A percentile compares a stretch with the other conserved stretches of the same genome.
Evolutionary conservation across 2,329 filamentous ascomycete species (phyloP).

Genomic region (Pseudogymnoascus sp.): DNA sequence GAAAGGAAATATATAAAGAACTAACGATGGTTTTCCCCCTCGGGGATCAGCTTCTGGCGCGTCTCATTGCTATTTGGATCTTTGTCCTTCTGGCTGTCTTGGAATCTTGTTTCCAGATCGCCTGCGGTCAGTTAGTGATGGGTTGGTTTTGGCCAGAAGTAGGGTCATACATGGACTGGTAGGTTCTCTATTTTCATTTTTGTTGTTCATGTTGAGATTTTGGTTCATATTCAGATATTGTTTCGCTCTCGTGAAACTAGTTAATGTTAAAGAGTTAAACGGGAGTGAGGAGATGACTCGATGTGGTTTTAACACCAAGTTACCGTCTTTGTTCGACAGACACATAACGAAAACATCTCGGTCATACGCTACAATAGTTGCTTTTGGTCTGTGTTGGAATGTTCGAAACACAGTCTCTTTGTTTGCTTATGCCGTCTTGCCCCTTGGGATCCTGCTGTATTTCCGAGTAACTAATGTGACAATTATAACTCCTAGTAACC

Average conservation of each 20-base stretch:
- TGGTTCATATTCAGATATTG: too few relatives aligned
- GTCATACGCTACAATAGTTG: background rate
- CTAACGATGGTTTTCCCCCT: background rate
- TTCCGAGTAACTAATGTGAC: too few relatives aligned
- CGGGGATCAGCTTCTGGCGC: background rate
- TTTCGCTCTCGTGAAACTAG: too few relatives aligned
- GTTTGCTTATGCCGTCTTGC: background rate
- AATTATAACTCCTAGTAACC: too few relatives aligned
- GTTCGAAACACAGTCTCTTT: background rate
- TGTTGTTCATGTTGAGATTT: background rate
- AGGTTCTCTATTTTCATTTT: too few relatives aligned
- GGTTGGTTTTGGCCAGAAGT: background rate
- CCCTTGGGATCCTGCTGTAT: background rate
- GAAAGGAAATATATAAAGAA: background rate
- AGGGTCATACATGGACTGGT: too few relatives aligned
- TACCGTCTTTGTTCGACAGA: background rate
- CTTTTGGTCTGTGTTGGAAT: background rate
- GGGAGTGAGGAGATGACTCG: background rate
- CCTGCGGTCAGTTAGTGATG: background rate
- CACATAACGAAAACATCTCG: background rate
- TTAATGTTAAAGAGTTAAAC: background rate
- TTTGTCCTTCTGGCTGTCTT: background rate
- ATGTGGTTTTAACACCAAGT: background rate
- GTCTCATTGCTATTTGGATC: background rate
- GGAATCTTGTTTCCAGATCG: background rate